Conservation (phyloP, 1,284 basidiomycete species). For the Laetiporus sulphureus region DNA sequence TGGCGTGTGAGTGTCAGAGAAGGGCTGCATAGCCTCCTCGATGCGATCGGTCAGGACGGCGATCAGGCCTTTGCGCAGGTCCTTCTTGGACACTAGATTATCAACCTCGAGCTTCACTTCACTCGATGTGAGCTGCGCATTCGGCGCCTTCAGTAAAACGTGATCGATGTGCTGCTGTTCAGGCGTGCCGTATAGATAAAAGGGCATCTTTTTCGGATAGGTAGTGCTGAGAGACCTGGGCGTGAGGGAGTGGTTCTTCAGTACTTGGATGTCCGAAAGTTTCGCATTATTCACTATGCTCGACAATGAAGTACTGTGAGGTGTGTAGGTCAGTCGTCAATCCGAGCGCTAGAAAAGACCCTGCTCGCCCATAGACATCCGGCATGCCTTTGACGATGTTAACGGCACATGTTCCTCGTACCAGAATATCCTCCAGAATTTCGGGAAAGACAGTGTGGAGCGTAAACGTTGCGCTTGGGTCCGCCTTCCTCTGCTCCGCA, state of each 20-base stretch:
- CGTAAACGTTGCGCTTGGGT: slow-evolving; percentile 9
- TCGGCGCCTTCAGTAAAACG: slow-evolving; percentile 31
- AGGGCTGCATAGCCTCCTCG: slow-evolving; percentile 3
- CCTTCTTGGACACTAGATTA: no score
- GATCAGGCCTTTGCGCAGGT: neutral
- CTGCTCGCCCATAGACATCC: neutral
- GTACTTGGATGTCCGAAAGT: slow-evolving; percentile 25
- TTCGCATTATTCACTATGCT: slow-evolving; percentile 5
- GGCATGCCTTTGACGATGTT: neutral
- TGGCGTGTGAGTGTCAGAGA: neutral
- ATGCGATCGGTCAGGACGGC: neutral
- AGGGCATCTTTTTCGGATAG: slow-evolving; percentile 31
- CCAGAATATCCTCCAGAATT: neutral
- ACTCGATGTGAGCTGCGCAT: slow-evolving; percentile 31
- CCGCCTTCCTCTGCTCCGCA: slow-evolving; percentile 9
- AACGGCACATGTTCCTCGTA: neutral
- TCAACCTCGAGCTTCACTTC: slow-evolving; percentile 19
- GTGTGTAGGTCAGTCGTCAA: neutral
- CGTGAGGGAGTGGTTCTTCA: slow-evolving; percentile 24
- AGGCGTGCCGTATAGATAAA: slow-evolving; percentile 34
- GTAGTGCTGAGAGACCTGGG: slow-evolving; percentile 19
- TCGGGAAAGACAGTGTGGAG: neutral
- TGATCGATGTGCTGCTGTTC: slow-evolving; percentile 33
- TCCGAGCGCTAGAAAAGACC: neutral
- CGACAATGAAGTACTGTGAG: neutral